These are phyloP conservation scores for Saccharomyces hybrid DNA, from an alignment of 1,139 yeast genomes.

Conservation along the genomic window DNA sequence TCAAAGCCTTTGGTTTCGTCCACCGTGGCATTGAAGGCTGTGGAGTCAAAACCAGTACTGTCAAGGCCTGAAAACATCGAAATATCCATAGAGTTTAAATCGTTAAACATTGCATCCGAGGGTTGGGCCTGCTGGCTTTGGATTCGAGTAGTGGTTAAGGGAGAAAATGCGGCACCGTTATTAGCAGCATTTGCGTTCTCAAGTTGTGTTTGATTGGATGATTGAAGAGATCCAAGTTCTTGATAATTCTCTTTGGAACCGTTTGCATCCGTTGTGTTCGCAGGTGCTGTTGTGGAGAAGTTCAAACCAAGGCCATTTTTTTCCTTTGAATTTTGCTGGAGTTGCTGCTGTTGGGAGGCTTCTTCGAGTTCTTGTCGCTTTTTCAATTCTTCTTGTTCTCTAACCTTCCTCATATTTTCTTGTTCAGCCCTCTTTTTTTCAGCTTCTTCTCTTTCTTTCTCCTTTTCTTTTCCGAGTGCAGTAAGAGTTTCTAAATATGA, in stretches of 20 bases:
- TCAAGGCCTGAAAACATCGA: conserved; percentile 29
- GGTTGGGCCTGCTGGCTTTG: conserved; percentile 3
- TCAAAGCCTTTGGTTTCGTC: not conserved
- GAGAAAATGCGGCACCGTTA: conserved; percentile 5
- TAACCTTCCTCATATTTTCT: conserved; percentile 7
- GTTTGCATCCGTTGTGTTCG: not conserved
- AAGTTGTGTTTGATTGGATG: not conserved
- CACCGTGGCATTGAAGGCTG: conserved; percentile 12
- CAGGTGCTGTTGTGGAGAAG: conserved; percentile 3
- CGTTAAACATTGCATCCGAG: conserved; percentile 16
- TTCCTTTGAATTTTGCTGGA: conserved; percentile 6
- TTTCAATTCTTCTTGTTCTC: conserved; percentile 15
- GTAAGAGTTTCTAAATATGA: conserved; percentile 29
- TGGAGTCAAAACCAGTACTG: conserved; percentile 19
- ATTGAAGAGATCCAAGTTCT: not conserved
- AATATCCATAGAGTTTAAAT: conserved; percentile 27
- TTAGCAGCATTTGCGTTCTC: not conserved
- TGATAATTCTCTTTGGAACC: not conserved
- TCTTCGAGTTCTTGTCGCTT: conserved; percentile 16
- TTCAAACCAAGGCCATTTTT: not conserved
- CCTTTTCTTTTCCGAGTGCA: conserved; percentile 19
- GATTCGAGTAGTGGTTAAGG: not conserved
- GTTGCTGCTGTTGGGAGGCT: conserved; percentile 9
- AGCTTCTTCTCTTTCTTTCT: conserved; percentile 24
- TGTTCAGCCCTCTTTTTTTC: conserved; percentile 17